Evolutionary conservation across 352 stramenopile genomes (phyloP), one percentile per base, ranked within the genome.

Genomic region (Pythium folliculosum): DNA sequence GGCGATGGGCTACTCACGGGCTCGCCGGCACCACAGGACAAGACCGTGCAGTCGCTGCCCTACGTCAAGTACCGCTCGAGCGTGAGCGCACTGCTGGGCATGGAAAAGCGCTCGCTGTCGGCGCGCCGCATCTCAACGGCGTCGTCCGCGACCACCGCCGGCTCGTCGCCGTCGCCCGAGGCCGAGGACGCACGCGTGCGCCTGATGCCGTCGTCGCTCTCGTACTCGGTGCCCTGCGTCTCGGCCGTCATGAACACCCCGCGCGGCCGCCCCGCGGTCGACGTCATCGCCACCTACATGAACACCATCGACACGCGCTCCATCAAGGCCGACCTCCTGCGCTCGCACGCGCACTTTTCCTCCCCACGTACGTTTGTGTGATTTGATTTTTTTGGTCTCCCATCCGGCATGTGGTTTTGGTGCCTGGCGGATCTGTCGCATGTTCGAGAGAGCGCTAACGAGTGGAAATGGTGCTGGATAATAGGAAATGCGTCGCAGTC

Each of bases 281-380:
- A 95, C 59, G 84, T 95, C 40, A 95, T 95, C 65, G 88, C 88
- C 50, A 95, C 88, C 3, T 95, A 95, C 76, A 95, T 95, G 88
- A 95, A 95, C 79, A 94, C 88, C 45, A 82, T 73, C 44, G 88
- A 95, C 73, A 81, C 77, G 43, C 88, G 88, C 38, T 84, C 81
- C 1, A 69, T 90, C 58, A 94, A 92, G 68, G 85, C 82, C 50
- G 86, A 94, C 44, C 76, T 92, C 9, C 77, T 94, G 74, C 86
- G 84, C 25, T 81, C 84, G 12, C 83, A 91, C 59, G 82, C 81
- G 25, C 81, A 91, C 55, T 90, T 91, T 64, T 69, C 80, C 1
- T 91, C 84, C n/a, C 81, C 84, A n/a, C 76, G 78, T 79, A 84
- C 65, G 63, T 54, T 37, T 63, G 22, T 53, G 12, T 49, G 55